phyloP scores from a whole-genome alignment of 2,329 filamentous ascomycete genomes.

The Fusarium nodosum region DNA sequence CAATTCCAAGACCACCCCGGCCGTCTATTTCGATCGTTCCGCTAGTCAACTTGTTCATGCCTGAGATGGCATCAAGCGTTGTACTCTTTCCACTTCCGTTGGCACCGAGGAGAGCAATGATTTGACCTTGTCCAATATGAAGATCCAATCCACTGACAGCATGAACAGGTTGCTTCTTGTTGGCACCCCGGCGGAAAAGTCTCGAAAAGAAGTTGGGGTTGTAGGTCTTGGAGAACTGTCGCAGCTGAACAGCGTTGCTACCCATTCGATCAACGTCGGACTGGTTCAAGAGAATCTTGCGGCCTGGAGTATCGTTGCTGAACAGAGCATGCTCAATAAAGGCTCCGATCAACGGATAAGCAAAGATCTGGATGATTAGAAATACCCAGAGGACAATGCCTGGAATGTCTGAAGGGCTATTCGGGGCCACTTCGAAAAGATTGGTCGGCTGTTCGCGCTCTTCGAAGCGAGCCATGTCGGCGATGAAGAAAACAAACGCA shows the following conservation, averaged over 20 bases:
- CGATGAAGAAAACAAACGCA: constrained; percentile 86
- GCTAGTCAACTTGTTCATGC: constrained; percentile 80
- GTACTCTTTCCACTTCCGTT: constrained; percentile 94
- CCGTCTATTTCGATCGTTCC: constrained; percentile 84
- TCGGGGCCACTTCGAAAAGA: constrained; percentile 72
- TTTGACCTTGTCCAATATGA: constrained; percentile 80
- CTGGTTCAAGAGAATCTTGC: constrained; percentile 63
- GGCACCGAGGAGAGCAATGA: constrained; percentile 86
- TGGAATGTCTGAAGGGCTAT: constrained; percentile 75
- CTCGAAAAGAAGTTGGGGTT: constrained; percentile 72
- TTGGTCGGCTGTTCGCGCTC: constrained; percentile 70
- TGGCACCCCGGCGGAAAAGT: constrained; percentile 61
- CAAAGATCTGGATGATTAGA: constrained; percentile 80
- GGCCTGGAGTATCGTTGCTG: constrained; percentile 76
- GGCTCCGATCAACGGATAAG: constrained; percentile 81
- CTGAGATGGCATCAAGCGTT: constrained; percentile 88
- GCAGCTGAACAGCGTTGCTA: constrained; percentile 74
- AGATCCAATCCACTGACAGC: constrained; percentile 83
- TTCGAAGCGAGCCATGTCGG: constrained; percentile 83
- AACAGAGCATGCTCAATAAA: constrained; percentile 80
- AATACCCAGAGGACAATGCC: constrained; percentile 85
- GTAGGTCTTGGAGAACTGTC: constrained; percentile 84
- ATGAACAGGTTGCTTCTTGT: constrained; percentile 72
- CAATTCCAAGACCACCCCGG: constrained; percentile 84
- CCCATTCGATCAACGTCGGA: constrained; percentile 47